Evolutionary conservation across 192 early-diverging fungal genomes (phyloP).

Genomic region (Gigaspora rosea): DNA sequence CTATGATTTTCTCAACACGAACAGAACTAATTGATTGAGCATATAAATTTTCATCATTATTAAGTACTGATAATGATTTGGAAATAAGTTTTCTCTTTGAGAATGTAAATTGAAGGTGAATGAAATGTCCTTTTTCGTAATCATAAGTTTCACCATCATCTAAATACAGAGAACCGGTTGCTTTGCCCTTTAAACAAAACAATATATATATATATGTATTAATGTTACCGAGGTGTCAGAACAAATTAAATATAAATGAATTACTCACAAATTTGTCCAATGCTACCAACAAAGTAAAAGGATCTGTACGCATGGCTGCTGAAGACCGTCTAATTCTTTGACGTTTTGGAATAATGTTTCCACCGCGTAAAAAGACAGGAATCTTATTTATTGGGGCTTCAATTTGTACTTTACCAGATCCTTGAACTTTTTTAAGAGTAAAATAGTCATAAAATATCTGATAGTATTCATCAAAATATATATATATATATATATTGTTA

Average conservation of each 20-base stretch:
- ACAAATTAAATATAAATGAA: neutral
- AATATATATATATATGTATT: conserved; percentile 30
- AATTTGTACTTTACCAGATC: conserved; percentile 46
- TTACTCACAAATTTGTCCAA: conserved; percentile 58
- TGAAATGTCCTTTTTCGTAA: conserved; percentile 69
- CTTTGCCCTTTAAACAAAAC: conserved; percentile 52
- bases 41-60: conserved; percentile 27
- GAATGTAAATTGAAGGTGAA: conserved; percentile 59
- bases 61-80: neutral
- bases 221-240: neutral
- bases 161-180: conserved; percentile 79
- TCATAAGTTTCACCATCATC: conserved; percentile 90
- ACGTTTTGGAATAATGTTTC: conserved; percentile 82
- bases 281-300: conserved; percentile 88
- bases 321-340: conserved; percentile 86
- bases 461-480: neutral
- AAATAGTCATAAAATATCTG: conserved; percentile 75
- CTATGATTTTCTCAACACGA: conserved; percentile 56
- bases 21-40: conserved; percentile 17
- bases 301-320: conserved; percentile 78
- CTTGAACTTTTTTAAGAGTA: conserved; percentile 38
- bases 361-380: conserved; percentile 87
- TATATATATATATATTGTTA: neutral
- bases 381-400: conserved; percentile 73
- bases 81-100: conserved; percentile 37